Conservation (phyloP, 306 rosid species). For the Myrica gale region DNA sequence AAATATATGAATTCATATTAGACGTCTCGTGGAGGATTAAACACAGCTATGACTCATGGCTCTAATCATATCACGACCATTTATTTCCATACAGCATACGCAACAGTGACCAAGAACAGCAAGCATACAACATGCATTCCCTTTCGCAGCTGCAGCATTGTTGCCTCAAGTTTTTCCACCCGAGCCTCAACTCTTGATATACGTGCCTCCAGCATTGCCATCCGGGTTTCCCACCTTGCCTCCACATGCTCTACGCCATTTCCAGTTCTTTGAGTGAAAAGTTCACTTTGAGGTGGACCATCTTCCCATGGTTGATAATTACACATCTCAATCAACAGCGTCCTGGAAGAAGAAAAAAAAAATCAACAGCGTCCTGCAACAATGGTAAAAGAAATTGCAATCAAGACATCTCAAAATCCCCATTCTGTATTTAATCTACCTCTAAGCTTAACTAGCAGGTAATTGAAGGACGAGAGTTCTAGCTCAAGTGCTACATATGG, state of each 20-base stretch:
- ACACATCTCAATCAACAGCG: constrained; percentile 19
- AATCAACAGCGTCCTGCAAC: neutral
- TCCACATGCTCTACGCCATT: constrained; percentile 6
- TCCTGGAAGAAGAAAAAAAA: too few species aligned
- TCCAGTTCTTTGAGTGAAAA: constrained; percentile 14
- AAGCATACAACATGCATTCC: constrained; percentile 17
- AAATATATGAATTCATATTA: neutral
- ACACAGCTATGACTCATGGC: neutral
- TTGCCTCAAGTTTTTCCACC: constrained; percentile 26
- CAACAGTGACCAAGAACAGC: constrained; percentile 16
- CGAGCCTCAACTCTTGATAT: constrained; percentile 24
- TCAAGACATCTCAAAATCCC: neutral
- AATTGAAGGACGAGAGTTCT: neutral
- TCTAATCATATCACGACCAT: constrained; percentile 6
- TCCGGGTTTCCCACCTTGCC: constrained; percentile 17
- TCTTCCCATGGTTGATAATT: constrained; percentile 24
- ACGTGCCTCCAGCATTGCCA: constrained; percentile 24
- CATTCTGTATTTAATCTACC: neutral
- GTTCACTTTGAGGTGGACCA: constrained; percentile 11
- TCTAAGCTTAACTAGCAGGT: neutral
- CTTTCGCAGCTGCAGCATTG: constrained; percentile 15
- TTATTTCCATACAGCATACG: constrained; percentile 25
- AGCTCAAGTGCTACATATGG: neutral
- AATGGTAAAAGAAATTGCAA: neutral
- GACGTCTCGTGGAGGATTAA: neutral